A percentile compares a stretch with the other conserved stretches of the same genome.
phyloP scores from a whole-genome alignment of 495 filamentous ascomycete genomes.

The Bacidia gigantensis region DNA sequence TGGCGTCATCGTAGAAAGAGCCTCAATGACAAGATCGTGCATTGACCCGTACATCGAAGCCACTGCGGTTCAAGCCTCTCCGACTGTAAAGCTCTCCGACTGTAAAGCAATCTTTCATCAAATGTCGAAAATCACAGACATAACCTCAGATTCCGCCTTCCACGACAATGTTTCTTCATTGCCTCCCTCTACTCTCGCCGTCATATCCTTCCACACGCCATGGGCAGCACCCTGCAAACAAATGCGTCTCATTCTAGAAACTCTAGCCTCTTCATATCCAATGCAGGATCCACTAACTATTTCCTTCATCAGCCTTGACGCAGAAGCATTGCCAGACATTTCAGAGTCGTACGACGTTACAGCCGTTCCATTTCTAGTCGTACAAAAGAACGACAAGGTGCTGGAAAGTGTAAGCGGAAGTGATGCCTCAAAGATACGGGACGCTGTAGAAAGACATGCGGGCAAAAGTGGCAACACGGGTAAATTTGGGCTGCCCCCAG shows the following conservation, averaged over 20 bases:
- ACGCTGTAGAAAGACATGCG: constrained; percentile 69
- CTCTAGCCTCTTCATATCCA: constrained; percentile 72
- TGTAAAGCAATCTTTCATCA: too few relatives aligned
- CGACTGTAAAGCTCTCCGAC: too few relatives aligned
- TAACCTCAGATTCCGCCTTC: constrained; percentile 58
- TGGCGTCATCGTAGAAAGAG: too few relatives aligned
- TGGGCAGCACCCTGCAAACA: constrained; percentile 96
- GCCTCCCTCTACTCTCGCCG: constrained; percentile 50
- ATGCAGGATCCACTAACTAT: constrained; percentile 47
- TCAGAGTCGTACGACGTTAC: constrained; percentile 84
- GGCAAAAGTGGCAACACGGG: constrained; percentile 26
- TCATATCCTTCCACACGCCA: constrained; percentile 87
- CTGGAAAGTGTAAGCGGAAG: constrained; percentile 76
- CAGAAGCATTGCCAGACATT: constrained; percentile 77
- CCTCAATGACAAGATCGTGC: too few relatives aligned
- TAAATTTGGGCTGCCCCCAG: constrained; percentile 38
- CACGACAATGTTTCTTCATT: constrained; percentile 45
- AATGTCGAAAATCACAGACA: constrained; percentile 65
- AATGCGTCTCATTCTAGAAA: constrained; percentile 74
- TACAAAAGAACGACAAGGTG: constrained; percentile 53
- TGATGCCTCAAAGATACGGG: constrained; percentile 67
- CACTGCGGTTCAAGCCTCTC: too few relatives aligned
- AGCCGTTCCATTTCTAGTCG: constrained; percentile 81
- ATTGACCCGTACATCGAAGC: too few relatives aligned
- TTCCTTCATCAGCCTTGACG: constrained; percentile 76